phyloP scores from a whole-genome alignment of 768 basidiomycete species.

The Trametes maxima region DNA sequence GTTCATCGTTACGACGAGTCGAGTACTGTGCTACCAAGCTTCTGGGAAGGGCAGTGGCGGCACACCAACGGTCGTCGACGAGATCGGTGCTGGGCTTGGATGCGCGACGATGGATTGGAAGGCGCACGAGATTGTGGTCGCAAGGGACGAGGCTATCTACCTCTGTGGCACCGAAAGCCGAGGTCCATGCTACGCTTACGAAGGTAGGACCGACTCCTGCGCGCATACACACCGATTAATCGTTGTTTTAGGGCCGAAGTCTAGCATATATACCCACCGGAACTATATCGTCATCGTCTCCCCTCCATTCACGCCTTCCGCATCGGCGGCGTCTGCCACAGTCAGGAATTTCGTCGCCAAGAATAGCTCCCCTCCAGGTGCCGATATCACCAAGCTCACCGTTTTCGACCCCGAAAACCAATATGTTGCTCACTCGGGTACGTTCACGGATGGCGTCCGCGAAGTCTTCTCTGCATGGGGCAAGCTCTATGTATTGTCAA shows the following conservation, averaged over 20 bases:
- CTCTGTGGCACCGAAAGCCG: constrained; percentile 80
- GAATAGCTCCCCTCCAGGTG: constrained; percentile 43
- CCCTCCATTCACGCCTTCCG: constrained; percentile 73
- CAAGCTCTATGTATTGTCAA: constrained; percentile 74
- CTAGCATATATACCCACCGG: constrained; percentile 71
- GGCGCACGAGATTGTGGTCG: constrained; percentile 76
- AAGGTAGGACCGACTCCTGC: constrained; percentile 54
- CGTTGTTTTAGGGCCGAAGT: constrained; percentile 62
- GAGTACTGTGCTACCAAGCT: constrained; percentile 75
- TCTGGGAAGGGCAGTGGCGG: constrained; percentile 72
- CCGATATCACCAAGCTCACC: constrained; percentile 77
- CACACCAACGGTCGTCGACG: constrained; percentile 73
- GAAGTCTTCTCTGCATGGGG: constrained; percentile 85
- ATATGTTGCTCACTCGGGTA: constrained; percentile 80
- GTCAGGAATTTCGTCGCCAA: constrained; percentile 72
- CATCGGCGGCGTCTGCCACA: constrained; percentile 68
- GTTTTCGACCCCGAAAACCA: constrained; percentile 94
- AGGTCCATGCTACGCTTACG: constrained; percentile 87
- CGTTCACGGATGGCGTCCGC: constrained; percentile 81
- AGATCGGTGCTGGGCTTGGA: constrained; percentile 81
- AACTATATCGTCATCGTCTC: constrained; percentile 91
- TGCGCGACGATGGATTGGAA: constrained; percentile 83
- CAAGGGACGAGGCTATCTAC: constrained; percentile 91
- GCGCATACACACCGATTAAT: background rate
- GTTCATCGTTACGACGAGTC: constrained; percentile 87